Base-by-base conservation (phyloP, 1,139 yeast species). In the Petasospora fabianii region DNA sequence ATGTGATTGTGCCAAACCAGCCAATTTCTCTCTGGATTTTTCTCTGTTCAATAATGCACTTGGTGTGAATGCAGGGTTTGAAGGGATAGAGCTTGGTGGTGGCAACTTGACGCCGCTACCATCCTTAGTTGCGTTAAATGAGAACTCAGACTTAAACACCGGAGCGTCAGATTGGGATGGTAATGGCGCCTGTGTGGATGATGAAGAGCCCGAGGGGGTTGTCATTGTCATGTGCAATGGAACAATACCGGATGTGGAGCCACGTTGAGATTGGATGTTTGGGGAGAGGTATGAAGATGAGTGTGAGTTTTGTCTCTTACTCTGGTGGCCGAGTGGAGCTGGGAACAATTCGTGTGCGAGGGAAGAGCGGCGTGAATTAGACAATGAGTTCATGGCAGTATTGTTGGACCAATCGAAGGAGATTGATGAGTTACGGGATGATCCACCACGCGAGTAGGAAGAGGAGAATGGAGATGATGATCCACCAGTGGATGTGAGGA, bases 341-440 rank as follows among this genome's bases (percentile, higher is more conserved):
- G 54, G 51, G 43, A 50, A 51, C 12, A 51, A 32, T 13, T 54
- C 58, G 27, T 39, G 54, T 1, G 49, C 57, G 24, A 53, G 24
- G 1, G 58, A 54, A 3, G 56, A 51, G 35, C 55, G 47, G 38
- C 58, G 43, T 13, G 57, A 53, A 13, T 36, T 46, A 11, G 34
- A 24, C 24, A 38, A 38, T 12, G 54, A 47, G 30, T 35, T 38
- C 10, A 37, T 19, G 6, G 35, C 34, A 6, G 34, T 20, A 14
- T 9, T n/a, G 26, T 22, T 32, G 22, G 47, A 40, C 43, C 44
- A 49, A 27, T 51, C 54, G n/a, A 44, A 35, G 1, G 58, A 54
- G 20, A 53, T 42, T 5, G 56, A 54, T 14, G 54, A 46, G 32
- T 50, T 51, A 39, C 58, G 46, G 6, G 55, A 50, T 3, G 56